Percentiles rank a stretch among this genome's conserved stretches.
Conservation (phyloP, 2,329 filamentous ascomycete species). For the Colletotrichum tabaci region DNA sequence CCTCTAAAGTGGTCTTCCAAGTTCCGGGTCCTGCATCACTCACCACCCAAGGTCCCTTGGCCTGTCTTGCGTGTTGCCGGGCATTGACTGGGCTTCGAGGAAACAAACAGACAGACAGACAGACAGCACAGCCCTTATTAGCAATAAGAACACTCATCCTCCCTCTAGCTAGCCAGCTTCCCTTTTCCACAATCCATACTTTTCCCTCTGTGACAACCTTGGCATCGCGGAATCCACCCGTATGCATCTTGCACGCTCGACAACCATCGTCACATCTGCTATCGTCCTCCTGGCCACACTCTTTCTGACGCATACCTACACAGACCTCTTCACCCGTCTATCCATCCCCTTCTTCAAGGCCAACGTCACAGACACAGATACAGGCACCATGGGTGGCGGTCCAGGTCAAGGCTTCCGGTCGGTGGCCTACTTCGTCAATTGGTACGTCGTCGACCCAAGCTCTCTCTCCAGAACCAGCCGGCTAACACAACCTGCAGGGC, state of each 20-base stretch:
- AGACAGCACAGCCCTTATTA: not conserved
- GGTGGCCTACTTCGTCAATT: slow-evolving; percentile 83
- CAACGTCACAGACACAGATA: slow-evolving; percentile 25
- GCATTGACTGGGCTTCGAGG: not conserved
- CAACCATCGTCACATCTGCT: slow-evolving; percentile 42
- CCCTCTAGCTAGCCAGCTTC: slow-evolving; percentile 1
- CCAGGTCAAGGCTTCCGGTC: slow-evolving; percentile 69
- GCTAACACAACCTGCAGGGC: slow-evolving; percentile 63
- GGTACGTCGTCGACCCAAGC: slow-evolving; percentile 54
- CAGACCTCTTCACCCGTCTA: slow-evolving; percentile 34
- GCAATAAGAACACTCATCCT: slow-evolving; percentile 22
- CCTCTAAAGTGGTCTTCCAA: not conserved
- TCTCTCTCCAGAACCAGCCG: not conserved
- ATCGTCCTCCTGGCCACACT: slow-evolving; percentile 44
- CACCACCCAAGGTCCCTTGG: not conserved
- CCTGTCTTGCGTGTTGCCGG: not conserved
- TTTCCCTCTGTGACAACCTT: not conserved
- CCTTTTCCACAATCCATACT: not conserved
- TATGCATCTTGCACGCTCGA: slow-evolving; percentile 39
- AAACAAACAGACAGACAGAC: not conserved
- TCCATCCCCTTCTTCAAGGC: slow-evolving; percentile 21
- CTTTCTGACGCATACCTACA: slow-evolving; percentile 44
- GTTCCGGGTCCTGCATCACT: slow-evolving; percentile 6
- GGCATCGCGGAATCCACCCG: slow-evolving; percentile 13
- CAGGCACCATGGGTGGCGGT: slow-evolving; percentile 60